These are phyloP conservation scores for Erodium trifolium DNA, from an alignment of 441 rosid species.

Conservation along the genomic window DNA sequence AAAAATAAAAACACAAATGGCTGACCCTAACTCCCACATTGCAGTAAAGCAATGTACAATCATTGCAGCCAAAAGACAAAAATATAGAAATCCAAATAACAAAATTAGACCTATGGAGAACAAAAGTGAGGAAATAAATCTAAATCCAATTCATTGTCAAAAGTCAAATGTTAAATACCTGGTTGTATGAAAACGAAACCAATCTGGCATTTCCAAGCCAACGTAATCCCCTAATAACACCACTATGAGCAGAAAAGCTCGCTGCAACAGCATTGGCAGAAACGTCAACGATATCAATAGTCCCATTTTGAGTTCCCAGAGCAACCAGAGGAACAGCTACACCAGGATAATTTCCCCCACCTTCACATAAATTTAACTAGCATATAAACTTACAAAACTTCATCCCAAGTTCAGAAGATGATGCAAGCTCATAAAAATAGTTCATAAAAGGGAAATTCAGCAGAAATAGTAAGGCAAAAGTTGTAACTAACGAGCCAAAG, in stretches of 20 bases:
- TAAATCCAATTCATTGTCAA: constrained; percentile 10
- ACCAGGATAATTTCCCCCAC: constrained; percentile 92
- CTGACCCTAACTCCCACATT: not conserved
- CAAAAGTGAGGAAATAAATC: not conserved
- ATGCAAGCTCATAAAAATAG: constrained; percentile 9
- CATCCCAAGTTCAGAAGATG: constrained; percentile 10
- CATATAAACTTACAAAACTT: constrained; percentile 19
- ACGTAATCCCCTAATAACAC: constrained; percentile 79
- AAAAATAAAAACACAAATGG: constrained; percentile 4
- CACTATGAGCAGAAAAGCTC: constrained; percentile 72
- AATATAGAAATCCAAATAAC: not conserved
- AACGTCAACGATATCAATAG: constrained; percentile 78
- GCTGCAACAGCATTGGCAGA: constrained; percentile 90
- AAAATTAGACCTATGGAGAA: not conserved
- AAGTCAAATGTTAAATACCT: constrained; percentile 39
- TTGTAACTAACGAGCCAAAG: constrained; percentile 80
- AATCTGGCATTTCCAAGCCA: constrained; percentile 98
- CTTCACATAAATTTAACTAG: constrained; percentile 38
- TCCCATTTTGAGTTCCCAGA: constrained; percentile 92
- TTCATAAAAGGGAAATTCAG: not conserved
- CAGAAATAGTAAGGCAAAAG: constrained; percentile 14
- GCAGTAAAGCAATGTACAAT: not conserved
- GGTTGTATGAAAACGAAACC: constrained; percentile 88
- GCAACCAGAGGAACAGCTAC: constrained; percentile 96
- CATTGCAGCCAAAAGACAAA: not conserved